These are phyloP conservation scores for Eremothecium gossypii DNA, from an alignment of 1,139 yeast species.

Conservation along the genomic window DNA sequence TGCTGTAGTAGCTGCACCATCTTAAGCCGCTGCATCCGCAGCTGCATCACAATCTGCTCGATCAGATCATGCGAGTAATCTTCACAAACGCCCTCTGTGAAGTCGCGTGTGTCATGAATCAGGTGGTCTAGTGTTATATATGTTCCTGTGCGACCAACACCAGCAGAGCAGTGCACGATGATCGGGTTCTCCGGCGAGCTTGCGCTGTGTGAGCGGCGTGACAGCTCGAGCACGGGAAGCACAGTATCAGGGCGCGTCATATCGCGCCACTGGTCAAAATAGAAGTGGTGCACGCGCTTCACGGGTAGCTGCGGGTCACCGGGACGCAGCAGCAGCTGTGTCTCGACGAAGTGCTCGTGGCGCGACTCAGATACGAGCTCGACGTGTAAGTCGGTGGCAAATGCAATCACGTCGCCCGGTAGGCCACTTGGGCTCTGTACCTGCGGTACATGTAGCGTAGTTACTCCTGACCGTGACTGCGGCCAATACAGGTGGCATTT, in stretches of 20 bases:
- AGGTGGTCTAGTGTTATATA: conserved; percentile 57
- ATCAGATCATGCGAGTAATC: conserved; percentile 24
- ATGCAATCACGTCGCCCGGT: conserved; percentile 15
- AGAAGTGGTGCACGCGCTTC: conserved; percentile 34
- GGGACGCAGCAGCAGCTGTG: conserved; percentile 19
- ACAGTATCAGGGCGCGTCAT: conserved; percentile 35
- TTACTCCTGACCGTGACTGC: conserved; percentile 7
- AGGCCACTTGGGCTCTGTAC: conserved; percentile 17
- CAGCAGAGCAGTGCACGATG: conserved; percentile 67
- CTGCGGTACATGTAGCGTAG: conserved; percentile 10
- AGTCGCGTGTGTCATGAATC: conserved; percentile 30
- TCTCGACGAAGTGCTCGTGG: conserved; percentile 19
- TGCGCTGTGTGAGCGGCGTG: conserved; percentile 24
- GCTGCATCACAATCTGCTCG: conserved; percentile 27
- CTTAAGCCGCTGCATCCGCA: conserved; percentile 28
- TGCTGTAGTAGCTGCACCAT: conserved; percentile 31
- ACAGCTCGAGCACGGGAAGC: conserved; percentile 25
- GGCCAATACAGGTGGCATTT: conserved; percentile 81
- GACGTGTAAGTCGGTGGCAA: conserved; percentile 16
- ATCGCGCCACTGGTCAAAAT: conserved; percentile 40
- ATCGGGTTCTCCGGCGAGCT: conserved; percentile 31
- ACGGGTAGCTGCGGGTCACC: conserved; percentile 13
- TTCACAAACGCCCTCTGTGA: conserved; percentile 15
- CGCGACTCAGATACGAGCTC: conserved; percentile 14
- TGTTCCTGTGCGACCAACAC: conserved; percentile 73